Evolutionary conservation across 2,329 filamentous ascomycete species (phyloP), one percentile per base, ranked within the genome.

Genomic region (Aspergillus viridinutans): DNA sequence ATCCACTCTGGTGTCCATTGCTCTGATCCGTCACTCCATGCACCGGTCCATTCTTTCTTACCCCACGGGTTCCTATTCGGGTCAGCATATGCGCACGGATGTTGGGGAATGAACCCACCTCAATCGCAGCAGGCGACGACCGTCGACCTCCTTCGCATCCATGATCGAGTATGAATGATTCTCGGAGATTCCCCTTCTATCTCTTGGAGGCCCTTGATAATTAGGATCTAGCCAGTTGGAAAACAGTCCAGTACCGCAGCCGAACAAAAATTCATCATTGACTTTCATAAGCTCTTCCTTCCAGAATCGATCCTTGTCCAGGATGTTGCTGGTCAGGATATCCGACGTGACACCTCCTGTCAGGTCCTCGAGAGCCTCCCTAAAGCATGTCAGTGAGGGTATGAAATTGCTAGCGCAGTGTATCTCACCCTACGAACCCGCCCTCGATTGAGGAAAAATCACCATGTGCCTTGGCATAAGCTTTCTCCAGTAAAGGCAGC

Each of bases 1-100:
- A 93, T 85, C 83, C 88, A 90, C 63, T 92, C 86, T 0, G 89
- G 80, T 1, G 89, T 93, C 90, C 90, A 95, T 72, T 93, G 87
- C 65, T 90, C 89, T 6, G 88, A 90, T 0, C 90, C 90, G 67
- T 94, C 90, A 40, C 84, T 87, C 90, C 90, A 94, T 1, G 89
- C 80, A 1, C 90, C 90, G 29, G 84, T 88, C 90, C 90, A 94
- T 72, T 92, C 90, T 32, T 83, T 85, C 61, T 85, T 85, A 1
- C 90, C 90, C 90, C 90, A 94, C 0, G 90, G 90, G 64, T 94
- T 94, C 61, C 87, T 85, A 50, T 38, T 4, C 38, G 52, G n/a
- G 51, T 70, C 10, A 69, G 64, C 49, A 57, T 47, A 40, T 4
- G 6, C 32, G 26, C 6, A 35, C 23, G 12, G 26, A n/a, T 20